Evolutionary conservation across 2,329 filamentous ascomycete genomes (phyloP).

Genomic region (Polychaeton citri): DNA sequence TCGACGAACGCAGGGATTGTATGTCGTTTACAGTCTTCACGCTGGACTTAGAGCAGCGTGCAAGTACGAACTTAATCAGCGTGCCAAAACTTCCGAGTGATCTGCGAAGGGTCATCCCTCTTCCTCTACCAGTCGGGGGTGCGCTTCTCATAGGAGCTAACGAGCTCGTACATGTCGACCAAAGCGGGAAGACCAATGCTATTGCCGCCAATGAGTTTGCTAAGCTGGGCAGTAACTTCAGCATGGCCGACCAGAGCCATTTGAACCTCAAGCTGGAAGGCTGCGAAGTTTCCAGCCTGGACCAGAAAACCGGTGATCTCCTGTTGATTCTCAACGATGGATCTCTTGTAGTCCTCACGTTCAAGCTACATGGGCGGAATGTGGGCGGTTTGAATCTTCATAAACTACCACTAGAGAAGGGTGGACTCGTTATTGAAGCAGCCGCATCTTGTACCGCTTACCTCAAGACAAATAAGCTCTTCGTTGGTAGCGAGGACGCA

Average conservation of each 20-base stretch:
- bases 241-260: conserved; percentile 73
- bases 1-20: conserved; percentile 66
- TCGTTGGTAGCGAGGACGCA: conserved; percentile 71
- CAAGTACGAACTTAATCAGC: conserved; percentile 83
- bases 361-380: conserved; percentile 78
- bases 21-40: conserved; percentile 91
- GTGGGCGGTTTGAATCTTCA: conserved; percentile 75
- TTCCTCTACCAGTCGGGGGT: conserved; percentile 78
- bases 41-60: conserved; percentile 80
- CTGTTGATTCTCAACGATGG: conserved; percentile 71
- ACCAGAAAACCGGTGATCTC: conserved; percentile 65
- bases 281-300: conserved; percentile 63
- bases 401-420: conserved; percentile 47
- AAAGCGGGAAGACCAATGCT: conserved; percentile 84
- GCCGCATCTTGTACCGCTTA: conserved; percentile 56
- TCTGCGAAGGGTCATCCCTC: conserved; percentile 65
- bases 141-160: conserved; percentile 77
- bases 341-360: conserved; percentile 59
- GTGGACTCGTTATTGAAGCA: conserved; percentile 48
- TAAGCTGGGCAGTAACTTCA: conserved; percentile 67
- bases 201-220: conserved; percentile 88
- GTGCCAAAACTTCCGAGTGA: conserved; percentile 78
- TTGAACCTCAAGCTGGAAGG: conserved; percentile 69
- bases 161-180: conserved; percentile 87
- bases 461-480: conserved; percentile 57